phyloP scores from a whole-genome alignment of 2,329 filamentous ascomycete genomes.

The Ophiostoma ips region DNA sequence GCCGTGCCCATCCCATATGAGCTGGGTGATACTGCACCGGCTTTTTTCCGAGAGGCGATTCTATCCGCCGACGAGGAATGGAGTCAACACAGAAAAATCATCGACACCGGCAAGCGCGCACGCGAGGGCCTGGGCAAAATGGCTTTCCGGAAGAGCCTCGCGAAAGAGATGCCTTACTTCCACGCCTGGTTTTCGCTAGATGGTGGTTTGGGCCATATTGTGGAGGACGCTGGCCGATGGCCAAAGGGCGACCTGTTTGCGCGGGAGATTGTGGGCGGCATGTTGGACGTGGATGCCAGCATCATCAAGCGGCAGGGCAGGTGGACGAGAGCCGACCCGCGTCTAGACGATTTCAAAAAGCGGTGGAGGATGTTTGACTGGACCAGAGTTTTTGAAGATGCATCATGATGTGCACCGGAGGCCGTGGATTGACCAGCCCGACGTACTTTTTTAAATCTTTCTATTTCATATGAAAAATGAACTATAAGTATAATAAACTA shows the following conservation, averaged over 20 bases:
- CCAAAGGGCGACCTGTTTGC: slow-evolving; percentile 87
- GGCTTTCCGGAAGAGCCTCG: slow-evolving; percentile 70
- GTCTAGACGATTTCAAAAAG: slow-evolving; percentile 67
- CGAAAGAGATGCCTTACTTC: slow-evolving; percentile 97
- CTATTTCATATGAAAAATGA: too few species aligned
- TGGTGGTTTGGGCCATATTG: slow-evolving; percentile 80
- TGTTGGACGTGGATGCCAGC: slow-evolving; percentile 70
- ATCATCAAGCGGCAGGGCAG: slow-evolving; percentile 80
- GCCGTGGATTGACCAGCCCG: too few species aligned
- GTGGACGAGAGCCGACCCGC: slow-evolving; percentile 58
- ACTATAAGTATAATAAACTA: too few species aligned
- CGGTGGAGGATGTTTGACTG: slow-evolving; percentile 92
- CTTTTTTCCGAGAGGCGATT: slow-evolving; percentile 93
- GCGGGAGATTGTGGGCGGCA: slow-evolving; percentile 79
- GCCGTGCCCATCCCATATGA: slow-evolving; percentile 81
- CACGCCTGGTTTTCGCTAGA: slow-evolving; percentile 93
- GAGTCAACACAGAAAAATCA: slow-evolving; percentile 88
- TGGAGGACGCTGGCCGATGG: slow-evolving; percentile 78
- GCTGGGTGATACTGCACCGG: slow-evolving; percentile 80
- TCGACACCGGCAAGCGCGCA: slow-evolving; percentile 62
- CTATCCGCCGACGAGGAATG: slow-evolving; percentile 80
- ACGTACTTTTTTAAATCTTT: too few species aligned
- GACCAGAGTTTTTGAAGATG: slow-evolving; percentile 42
- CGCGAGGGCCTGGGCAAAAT: slow-evolving; percentile 58
- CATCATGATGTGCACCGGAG: background rate